Base-by-base conservation (phyloP, 1,284 basidiomycete species). In the Pisolithus thermaeus region DNA sequence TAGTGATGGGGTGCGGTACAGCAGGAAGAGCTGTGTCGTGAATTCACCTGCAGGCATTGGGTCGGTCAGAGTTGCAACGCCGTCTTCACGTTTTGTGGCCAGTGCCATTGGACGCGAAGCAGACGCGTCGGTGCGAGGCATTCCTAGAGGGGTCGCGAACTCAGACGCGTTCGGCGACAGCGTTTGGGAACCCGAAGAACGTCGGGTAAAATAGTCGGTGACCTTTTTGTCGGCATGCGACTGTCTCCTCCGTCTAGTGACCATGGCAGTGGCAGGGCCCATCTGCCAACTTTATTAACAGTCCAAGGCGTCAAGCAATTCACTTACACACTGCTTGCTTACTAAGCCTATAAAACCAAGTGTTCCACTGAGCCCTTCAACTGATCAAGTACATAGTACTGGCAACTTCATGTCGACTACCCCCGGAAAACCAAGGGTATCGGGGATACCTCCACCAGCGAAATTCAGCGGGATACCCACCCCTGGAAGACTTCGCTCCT, bases 401-500 rank as follows among this genome's bases (percentile, higher is more conserved):
- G 1, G 30, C 30, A 30, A 30, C 30, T 11, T 30, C 40, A 46
- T 72, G 73, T 64, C 68, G 46, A 67, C 62, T 32, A 80, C 78
- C 20, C 77, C 81, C 55, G 79, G 72, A 56, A 83, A 76, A 67
- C 63, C 71, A 58, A 74, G 80, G 50, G 66, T 68, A 56, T 81
- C 82, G 20, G 77, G 71, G 41, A 81, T 84, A 35, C 82, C 83
- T 50, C 77, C 78, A 18, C 81, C 82, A 49, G 79, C 79, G 49
- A 79, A 76, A 62, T 53, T 69, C 52, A 78, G 70, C 50, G 74
- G 75, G 8, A 84, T 90, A 44, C 85, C 85, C 1, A 85, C 85
- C 0, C 86, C 87, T 25, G 82, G 83, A 36, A 75, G 87, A 56
- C 77, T 80, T 43, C 78, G 86, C 54, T 82, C 87, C n/a, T 68